Evolutionary conservation across 148 eudicot genomes (phyloP).

Genomic region (Rhododendron ferrugineum): DNA sequence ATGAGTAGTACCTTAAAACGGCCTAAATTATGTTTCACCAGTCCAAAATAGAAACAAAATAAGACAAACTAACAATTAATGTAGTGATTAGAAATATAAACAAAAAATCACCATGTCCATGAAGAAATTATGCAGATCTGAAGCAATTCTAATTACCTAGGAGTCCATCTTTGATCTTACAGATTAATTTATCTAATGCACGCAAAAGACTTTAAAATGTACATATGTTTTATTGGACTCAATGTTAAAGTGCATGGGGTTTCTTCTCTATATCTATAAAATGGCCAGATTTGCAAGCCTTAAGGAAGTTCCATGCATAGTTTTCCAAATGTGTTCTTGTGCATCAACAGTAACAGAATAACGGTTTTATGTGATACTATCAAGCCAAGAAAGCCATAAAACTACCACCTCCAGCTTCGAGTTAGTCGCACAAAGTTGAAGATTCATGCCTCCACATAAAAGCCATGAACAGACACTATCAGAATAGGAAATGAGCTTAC

Average conservation of each 20-base stretch:
- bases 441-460: too few species aligned
- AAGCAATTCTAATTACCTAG: background rate
- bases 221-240: background rate
- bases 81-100: background rate
- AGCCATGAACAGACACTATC: too few species aligned
- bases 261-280: too few species aligned
- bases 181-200: background rate
- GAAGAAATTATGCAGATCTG: background rate
- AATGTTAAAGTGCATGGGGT: background rate
- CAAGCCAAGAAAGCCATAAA: too few species aligned
- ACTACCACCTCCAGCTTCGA: too few species aligned
- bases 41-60: slow-evolving; percentile 41
- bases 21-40: slow-evolving; percentile 97
- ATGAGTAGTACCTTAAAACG: slow-evolving; percentile 59
- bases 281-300: too few species aligned
- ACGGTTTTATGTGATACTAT: too few species aligned
- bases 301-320: too few species aligned
- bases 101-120: background rate
- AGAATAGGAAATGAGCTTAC: slow-evolving; percentile 27
- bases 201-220: background rate
- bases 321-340: too few species aligned
- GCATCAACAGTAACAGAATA: too few species aligned
- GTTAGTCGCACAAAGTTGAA: too few species aligned
- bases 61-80: background rate
- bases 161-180: background rate